A percentile compares a stretch with the other conserved stretches of the same genome.
phyloP scores from a whole-genome alignment of 352 stramenopile genomes.

The Aphanomyces astaci region DNA sequence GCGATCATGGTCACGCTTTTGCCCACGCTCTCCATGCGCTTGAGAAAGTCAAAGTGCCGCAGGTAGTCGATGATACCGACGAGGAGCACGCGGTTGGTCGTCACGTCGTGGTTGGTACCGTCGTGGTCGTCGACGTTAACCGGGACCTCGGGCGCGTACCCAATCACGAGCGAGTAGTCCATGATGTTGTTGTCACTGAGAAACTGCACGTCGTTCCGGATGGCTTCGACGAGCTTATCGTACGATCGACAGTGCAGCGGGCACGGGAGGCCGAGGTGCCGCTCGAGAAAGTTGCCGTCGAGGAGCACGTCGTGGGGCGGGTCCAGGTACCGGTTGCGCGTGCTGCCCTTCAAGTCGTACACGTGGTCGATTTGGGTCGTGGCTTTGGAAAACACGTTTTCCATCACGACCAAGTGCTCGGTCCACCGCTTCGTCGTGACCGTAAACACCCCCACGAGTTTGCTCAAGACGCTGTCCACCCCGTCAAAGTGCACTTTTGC shows the following conservation, averaged over 20 bases:
- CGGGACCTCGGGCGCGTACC: conserved; percentile 66
- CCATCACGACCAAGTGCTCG: conserved; percentile 91
- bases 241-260: conserved; percentile 66
- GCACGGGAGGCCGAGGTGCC: conserved; percentile 66
- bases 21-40: conserved; percentile 97
- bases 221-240: conserved; percentile 67
- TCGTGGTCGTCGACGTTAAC: conserved; percentile 30
- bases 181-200: conserved; percentile 98
- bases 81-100: conserved; percentile 70
- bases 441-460: conserved; percentile 97
- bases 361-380: conserved; percentile 84
- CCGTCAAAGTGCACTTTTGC: conserved; percentile 94
- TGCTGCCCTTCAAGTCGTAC: conserved; percentile 98
- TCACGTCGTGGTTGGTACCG: conserved; percentile 28
- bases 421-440: conserved; percentile 90
- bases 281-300: conserved; percentile 80
- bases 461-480: conserved; percentile 90
- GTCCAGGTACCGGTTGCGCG: conserved; percentile 83
- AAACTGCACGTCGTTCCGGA: conserved; percentile 96
- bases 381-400: conserved; percentile 97
- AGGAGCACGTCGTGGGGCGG: conserved; percentile 46
- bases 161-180: conserved; percentile 98
- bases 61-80: conserved; percentile 99
- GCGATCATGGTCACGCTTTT: conserved; percentile 98
- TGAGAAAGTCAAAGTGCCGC: conserved; percentile 97